phyloP scores from a whole-genome alignment of 2,329 filamentous ascomycete species.

The Trichoderma arundinaceum region DNA sequence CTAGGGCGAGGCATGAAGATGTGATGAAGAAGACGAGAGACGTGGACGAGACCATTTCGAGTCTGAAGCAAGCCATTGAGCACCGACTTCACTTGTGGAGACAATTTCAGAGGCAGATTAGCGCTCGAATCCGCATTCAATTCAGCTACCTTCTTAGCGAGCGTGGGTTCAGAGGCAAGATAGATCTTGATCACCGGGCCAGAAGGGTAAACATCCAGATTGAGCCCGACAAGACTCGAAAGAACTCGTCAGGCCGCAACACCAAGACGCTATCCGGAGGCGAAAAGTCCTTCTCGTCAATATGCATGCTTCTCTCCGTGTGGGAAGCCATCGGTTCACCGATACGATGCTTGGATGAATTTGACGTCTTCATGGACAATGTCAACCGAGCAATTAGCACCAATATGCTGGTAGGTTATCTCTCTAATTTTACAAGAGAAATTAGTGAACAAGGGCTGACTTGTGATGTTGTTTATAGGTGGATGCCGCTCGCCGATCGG shows the following conservation, averaged over 20 bases:
- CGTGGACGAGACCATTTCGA: constrained; percentile 49
- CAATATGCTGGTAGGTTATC: constrained; percentile 77
- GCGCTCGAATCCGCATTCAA: constrained; percentile 80
- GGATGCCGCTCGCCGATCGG: constrained; percentile 78
- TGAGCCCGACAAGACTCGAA: constrained; percentile 71
- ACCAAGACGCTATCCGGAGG: constrained; percentile 94
- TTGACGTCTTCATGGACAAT: constrained; percentile 99
- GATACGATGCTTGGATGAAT: constrained; percentile 93
- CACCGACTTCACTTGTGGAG: constrained; percentile 78
- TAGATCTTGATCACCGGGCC: constrained; percentile 77
- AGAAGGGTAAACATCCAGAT: constrained; percentile 79
- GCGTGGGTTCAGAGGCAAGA: constrained; percentile 82
- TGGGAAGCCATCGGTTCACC: constrained; percentile 99
- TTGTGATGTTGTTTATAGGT: constrained; percentile 60
- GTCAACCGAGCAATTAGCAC: constrained; percentile 94
- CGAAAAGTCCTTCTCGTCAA: constrained; percentile 97
- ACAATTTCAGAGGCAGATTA: constrained; percentile 82
- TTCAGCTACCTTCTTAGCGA: constrained; percentile 91
- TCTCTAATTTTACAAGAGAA: neutral
- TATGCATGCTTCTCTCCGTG: constrained; percentile 87
- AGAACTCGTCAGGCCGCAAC: constrained; percentile 72
- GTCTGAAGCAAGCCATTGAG: constrained; percentile 64
- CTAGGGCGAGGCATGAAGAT: constrained; percentile 50
- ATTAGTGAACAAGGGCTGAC: constrained; percentile 17
- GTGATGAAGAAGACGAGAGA: constrained; percentile 51